Evolutionary conservation across 768 basidiomycete species (phyloP).

Genomic region (Panaeolus papilionaceus): DNA sequence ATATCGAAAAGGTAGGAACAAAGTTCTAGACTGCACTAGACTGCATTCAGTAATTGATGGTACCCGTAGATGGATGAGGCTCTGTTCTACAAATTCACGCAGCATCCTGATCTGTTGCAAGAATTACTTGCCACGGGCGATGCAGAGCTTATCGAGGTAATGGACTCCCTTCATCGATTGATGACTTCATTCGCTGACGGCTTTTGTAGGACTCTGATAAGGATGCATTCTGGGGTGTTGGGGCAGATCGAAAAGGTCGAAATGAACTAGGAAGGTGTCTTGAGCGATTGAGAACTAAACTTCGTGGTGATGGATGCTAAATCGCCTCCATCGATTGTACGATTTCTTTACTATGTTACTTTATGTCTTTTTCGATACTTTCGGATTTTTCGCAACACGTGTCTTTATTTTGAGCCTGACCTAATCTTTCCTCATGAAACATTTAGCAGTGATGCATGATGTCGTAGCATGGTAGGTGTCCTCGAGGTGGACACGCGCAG

Average conservation of each 20-base stretch:
- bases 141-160: conserved; percentile 72
- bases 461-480: conserved; percentile 23
- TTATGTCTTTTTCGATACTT: conserved; percentile 22
- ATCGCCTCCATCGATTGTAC: conserved; percentile 32
- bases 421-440: background rate
- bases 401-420: conserved; percentile 24
- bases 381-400: conserved; percentile 35
- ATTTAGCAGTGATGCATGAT: conserved; percentile 11
- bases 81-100: conserved; percentile 72
- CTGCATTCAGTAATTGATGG: conserved; percentile 10
- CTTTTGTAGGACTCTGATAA: conserved; percentile 67
- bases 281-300: conserved; percentile 61
- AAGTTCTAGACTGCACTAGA: conserved; percentile 11
- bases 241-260: conserved; percentile 66
- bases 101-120: conserved; percentile 63
- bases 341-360: conserved; percentile 23
- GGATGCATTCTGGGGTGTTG: conserved; percentile 82
- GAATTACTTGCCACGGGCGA: conserved; percentile 70
- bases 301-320: conserved; percentile 43
- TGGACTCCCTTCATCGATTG: conserved; percentile 20
- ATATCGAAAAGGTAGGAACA: conserved; percentile 60
- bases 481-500: conserved; percentile 32
- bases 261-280: conserved; percentile 81
- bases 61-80: conserved; percentile 65
- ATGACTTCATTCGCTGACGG: conserved; percentile 14